These are phyloP conservation scores for Dysphania ambrosioides DNA, from an alignment of 148 eudicot genomes.

Conservation along the genomic window DNA sequence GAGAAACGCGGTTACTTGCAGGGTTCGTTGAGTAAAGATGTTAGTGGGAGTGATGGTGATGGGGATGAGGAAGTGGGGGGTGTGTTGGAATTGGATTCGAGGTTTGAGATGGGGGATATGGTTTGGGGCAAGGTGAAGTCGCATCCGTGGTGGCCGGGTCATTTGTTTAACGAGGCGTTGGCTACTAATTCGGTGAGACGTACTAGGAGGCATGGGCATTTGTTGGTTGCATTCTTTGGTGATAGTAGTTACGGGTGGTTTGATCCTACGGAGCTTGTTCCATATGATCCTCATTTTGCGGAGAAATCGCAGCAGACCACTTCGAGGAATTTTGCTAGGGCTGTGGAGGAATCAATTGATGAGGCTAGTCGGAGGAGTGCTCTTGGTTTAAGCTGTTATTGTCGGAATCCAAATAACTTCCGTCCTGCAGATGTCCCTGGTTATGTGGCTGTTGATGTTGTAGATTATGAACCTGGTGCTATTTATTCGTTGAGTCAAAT, in stretches of 20 bases:
- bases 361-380: constrained; percentile 69
- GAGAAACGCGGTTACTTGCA: constrained; percentile 9
- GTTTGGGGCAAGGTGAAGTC: constrained; percentile 99
- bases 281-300: constrained; percentile 55
- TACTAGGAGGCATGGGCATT: constrained; percentile 60
- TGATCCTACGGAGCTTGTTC: constrained; percentile 63
- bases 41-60: constrained; percentile 29
- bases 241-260: constrained; percentile 98
- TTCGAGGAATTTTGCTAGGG: constrained; percentile 54
- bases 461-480: constrained; percentile 59
- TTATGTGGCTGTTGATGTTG: constrained; percentile 59
- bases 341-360: constrained; percentile 83
- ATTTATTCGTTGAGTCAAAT: constrained; percentile 62
- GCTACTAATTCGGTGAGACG: constrained; percentile 65
- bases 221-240: constrained; percentile 92
- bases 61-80: constrained; percentile 15
- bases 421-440: constrained; percentile 50
- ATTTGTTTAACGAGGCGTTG: constrained; percentile 62
- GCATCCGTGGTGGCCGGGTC: constrained; percentile 99
- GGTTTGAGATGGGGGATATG: constrained; percentile 79
- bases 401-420: constrained; percentile 62
- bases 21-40: constrained; percentile 28
- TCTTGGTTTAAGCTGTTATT: constrained; percentile 70
- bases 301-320: constrained; percentile 69
- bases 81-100: constrained; percentile 29